Conservation (phyloP, 495 filamentous ascomycete genomes). For the Talaromyces wortmannii region DNA sequence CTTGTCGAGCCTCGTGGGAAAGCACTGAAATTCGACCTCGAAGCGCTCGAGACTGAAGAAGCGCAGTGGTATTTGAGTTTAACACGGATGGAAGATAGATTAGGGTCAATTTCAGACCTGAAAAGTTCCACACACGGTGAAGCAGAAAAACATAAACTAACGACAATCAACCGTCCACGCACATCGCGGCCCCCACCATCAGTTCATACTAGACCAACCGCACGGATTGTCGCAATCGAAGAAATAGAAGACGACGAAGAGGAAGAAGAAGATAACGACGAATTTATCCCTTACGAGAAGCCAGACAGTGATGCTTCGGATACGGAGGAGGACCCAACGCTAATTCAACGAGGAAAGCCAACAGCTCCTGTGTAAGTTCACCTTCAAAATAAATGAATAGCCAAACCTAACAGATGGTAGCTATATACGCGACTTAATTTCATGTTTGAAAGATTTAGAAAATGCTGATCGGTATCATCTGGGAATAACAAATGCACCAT, state of each 20-base stretch:
- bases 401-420: conserved; percentile 17
- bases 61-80: conserved; percentile 72
- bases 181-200: not conserved
- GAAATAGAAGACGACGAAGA: conserved; percentile 56
- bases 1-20: conserved; percentile 72
- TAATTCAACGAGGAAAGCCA: conserved; percentile 75
- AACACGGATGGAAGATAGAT: conserved; percentile 50
- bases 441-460: conserved; percentile 71
- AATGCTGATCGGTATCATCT: conserved; percentile 78
- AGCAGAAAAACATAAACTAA: conserved; percentile 1
- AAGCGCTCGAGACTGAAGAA: conserved; percentile 67
- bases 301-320: conserved; percentile 91
- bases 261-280: conserved; percentile 59
- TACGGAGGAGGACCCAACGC: conserved; percentile 84
- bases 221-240: conserved; percentile 57
- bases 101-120: conserved; percentile 53
- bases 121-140: conserved; percentile 6
- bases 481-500: conserved; percentile 66
- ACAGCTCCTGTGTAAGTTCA: conserved; percentile 68
- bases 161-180: not conserved
- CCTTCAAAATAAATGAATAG: not conserved
- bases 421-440: conserved; percentile 83
- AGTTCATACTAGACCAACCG: conserved; percentile 15
- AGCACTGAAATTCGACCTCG: conserved; percentile 74
- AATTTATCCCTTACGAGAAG: conserved; percentile 76